phyloP scores from a whole-genome alignment of 2,329 filamentous ascomycete species.

The Verticillium tricorpus region DNA sequence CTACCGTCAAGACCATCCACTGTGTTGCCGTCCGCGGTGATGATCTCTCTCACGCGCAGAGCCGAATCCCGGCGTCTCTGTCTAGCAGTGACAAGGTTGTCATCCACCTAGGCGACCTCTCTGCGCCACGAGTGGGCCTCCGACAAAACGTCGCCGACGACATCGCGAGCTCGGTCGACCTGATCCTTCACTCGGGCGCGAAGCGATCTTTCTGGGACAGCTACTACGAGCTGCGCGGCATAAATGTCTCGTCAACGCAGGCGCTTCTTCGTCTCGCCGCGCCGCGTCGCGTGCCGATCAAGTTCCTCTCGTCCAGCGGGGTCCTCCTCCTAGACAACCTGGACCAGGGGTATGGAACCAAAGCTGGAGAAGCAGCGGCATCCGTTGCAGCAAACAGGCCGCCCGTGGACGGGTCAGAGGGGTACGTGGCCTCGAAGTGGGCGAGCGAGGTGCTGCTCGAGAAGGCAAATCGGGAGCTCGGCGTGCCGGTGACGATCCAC shows the following conservation, averaged over 20 bases:
- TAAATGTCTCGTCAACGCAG: constrained; percentile 25
- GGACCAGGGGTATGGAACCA: not conserved
- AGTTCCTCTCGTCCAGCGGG: constrained; percentile 29
- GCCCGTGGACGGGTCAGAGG: constrained; percentile 19
- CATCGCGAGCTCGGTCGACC: constrained; percentile 20
- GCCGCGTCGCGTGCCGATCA: constrained; percentile 23
- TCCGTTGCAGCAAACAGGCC: constrained; percentile 8
- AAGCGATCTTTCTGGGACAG: constrained; percentile 25
- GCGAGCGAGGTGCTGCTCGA: constrained; percentile 27
- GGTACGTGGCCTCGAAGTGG: constrained; percentile 30
- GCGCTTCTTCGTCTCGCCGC: constrained; percentile 20
- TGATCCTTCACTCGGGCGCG: constrained; percentile 48
- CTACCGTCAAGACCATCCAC: constrained; percentile 29
- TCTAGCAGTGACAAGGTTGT: constrained; percentile 21
- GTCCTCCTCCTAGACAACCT: constrained; percentile 18
- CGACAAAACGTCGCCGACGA: constrained; percentile 8
- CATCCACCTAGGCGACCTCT: constrained; percentile 31
- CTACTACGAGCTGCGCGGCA: constrained; percentile 20
- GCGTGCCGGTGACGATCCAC: constrained; percentile 22
- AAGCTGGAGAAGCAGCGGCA: constrained; percentile 7
- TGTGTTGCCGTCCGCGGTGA: constrained; percentile 34
- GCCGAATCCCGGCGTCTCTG: not conserved
- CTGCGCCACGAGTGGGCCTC: constrained; percentile 31
- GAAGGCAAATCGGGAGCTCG: constrained; percentile 4
- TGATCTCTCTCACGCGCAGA: not conserved